Evolutionary conservation across 2,329 filamentous ascomycete species (phyloP).

Genomic region (Chalaropsis ovoidea): DNA sequence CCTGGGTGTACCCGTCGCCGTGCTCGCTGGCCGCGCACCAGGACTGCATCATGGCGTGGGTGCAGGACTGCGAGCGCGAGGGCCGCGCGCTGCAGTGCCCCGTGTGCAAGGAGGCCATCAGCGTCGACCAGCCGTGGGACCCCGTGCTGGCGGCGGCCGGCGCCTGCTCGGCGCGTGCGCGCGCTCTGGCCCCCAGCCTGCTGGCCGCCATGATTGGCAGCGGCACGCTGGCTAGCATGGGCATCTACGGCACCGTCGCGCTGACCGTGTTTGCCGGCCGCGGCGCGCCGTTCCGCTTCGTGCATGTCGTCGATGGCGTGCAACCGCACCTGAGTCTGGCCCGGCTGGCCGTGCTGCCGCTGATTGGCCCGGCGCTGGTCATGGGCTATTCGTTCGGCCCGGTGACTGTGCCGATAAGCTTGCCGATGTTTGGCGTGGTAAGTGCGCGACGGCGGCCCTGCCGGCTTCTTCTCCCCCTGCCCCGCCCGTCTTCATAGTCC

Average conservation of each 20-base stretch:
- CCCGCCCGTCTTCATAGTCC: neutral
- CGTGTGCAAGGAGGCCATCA: slow-evolving; percentile 76
- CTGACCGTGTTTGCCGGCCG: slow-evolving; percentile 45
- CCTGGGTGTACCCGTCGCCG: slow-evolving; percentile 80
- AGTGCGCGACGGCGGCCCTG: neutral
- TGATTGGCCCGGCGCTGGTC: slow-evolving; percentile 40
- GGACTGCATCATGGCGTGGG: slow-evolving; percentile 80
- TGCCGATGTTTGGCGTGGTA: slow-evolving; percentile 27
- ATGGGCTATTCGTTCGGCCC: slow-evolving; percentile 38
- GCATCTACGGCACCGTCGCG: slow-evolving; percentile 44
- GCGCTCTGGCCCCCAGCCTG: slow-evolving; percentile 49
- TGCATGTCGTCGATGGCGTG: slow-evolving; percentile 31
- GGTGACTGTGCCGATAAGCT: slow-evolving; percentile 37
- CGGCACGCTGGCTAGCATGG: slow-evolving; percentile 43
- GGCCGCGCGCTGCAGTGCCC: slow-evolving; percentile 66
- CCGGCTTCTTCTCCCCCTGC: neutral
- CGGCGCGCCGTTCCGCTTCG: slow-evolving; percentile 36
- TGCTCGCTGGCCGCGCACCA: slow-evolving; percentile 90
- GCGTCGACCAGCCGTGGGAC: slow-evolving; percentile 64
- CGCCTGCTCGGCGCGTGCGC: slow-evolving; percentile 45
- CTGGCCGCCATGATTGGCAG: slow-evolving; percentile 42
- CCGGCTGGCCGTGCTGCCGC: slow-evolving; percentile 33
- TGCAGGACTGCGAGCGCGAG: slow-evolving; percentile 70
- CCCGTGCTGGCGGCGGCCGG: slow-evolving; percentile 58
- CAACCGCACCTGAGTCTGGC: slow-evolving; percentile 25